These are phyloP conservation scores for Populus ilicifolia DNA, from an alignment of 345 rosid genomes.

Conservation along the genomic window DNA sequence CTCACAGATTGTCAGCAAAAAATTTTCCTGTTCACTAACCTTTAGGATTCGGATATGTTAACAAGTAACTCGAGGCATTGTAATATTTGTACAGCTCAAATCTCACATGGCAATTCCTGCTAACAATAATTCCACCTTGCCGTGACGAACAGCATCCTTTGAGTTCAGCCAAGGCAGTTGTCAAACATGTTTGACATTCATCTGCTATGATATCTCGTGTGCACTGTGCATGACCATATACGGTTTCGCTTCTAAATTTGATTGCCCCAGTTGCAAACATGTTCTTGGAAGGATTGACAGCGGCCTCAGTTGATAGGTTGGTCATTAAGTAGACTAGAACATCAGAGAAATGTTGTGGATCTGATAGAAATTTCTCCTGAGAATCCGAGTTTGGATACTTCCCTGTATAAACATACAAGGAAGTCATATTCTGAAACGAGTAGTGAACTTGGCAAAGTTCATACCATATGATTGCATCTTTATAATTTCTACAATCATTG, in stretches of 20 bases:
- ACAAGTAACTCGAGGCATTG: constrained; percentile 18
- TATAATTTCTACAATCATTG: not conserved
- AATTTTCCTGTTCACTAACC: constrained; percentile 13
- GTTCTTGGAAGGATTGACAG: constrained; percentile 2
- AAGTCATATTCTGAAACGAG: constrained; percentile 17
- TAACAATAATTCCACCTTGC: constrained; percentile 31
- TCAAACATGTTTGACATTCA: constrained; percentile 24
- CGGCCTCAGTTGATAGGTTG: constrained; percentile 18
- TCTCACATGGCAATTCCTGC: constrained; percentile 36
- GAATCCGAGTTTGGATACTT: constrained; percentile 19
- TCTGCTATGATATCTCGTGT: constrained; percentile 24
- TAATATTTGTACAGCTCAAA: constrained; percentile 31
- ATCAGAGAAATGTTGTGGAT: constrained; percentile 12
- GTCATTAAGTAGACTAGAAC: constrained; percentile 18
- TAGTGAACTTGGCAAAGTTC: constrained; percentile 39
- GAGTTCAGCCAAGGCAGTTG: constrained; percentile 24
- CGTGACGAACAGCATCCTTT: constrained; percentile 5
- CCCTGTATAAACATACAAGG: constrained; percentile 22
- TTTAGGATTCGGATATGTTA: constrained; percentile 9
- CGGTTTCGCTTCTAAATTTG: not conserved
- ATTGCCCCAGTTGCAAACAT: constrained; percentile 34
- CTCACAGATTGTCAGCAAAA: not conserved
- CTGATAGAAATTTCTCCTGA: constrained; percentile 5
- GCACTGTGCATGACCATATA: constrained; percentile 40
- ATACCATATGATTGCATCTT: constrained; percentile 31